Evolutionary conservation across 2,329 filamentous ascomycete species (phyloP), one percentile per base, ranked within the genome.

Genomic region (Tolypocladium cylindrosporum): DNA sequence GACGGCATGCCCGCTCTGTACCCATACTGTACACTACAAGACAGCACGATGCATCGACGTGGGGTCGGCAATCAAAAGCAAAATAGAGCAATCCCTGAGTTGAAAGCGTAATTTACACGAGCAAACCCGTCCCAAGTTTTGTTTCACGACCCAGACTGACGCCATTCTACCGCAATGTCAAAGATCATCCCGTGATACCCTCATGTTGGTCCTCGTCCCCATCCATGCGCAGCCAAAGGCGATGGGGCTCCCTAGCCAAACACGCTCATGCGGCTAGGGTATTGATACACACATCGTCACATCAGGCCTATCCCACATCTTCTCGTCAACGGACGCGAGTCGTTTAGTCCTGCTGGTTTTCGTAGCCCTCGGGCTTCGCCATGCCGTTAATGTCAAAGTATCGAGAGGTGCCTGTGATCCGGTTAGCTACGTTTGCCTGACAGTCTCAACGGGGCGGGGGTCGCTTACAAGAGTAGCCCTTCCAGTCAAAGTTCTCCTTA

Each of bases 401-500:
- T 66, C 88, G 85, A 40, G 89, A 84, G 56, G 93, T 97, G 65
- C 73, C 73, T 75, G 54, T 5, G 13, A 19, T 14, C n/a, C 6
- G 9, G 16, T 59, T 40, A 56, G 58, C 27, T 11, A 27, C 16
- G 10, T 1, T 13, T 52, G 4, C 10, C 31, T 21, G 9, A 6
- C 48, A 2, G n/a, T 9, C 6, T 37, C 31, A 37, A 9, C 8
- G 11, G 10, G 27, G 21, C 24, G 14, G 5, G 11, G 13, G 34
- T 4, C n/a, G 34, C 90, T 79, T 84, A 95, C 92, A 97, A 72
- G 91, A 96, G 73, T 97, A 97, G 56, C 90, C 89, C 75, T 96
- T 97, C 95, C 95, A 99, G 75, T 99, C 94, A 79, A 99, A 99
- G 79, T 99, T 99, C 60, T 97, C 90, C 68, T 88, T 87, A 9